Evolutionary conservation across 106 monocot species (phyloP).

Genomic region (Gastrodia elata): DNA sequence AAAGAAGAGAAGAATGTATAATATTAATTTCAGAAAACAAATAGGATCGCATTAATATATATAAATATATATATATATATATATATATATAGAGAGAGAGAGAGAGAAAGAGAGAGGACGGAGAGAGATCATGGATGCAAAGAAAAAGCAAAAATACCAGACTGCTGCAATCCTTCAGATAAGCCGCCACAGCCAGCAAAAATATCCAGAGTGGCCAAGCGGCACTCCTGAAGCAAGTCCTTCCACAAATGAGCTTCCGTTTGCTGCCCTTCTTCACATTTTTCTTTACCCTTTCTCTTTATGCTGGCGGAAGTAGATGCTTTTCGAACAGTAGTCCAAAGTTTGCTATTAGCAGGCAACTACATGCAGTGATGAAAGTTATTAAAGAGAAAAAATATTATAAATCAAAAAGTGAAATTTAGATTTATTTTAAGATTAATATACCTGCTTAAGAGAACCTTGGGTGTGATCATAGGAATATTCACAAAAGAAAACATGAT

Average conservation of each 20-base stretch:
- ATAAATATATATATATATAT: too few species aligned
- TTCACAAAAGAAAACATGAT: conserved; percentile 88
- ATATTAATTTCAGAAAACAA: background rate
- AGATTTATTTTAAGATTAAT: background rate
- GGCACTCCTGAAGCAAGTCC: conserved; percentile 31
- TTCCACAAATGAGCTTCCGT: conserved; percentile 21
- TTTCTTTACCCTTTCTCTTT: conserved; percentile 80
- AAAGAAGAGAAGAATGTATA: background rate
- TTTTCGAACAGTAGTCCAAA: conserved; percentile 21
- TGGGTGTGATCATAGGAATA: conserved; percentile 57
- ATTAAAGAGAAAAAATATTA: conserved; percentile 4
- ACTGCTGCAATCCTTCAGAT: conserved; percentile 83
- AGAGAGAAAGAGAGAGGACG: too few species aligned
- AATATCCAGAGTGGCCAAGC: conserved; percentile 82
- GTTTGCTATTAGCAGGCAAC: conserved; percentile 66
- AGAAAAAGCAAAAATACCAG: conserved; percentile 36
- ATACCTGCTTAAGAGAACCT: conserved; percentile 87
- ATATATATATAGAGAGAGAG: too few species aligned
- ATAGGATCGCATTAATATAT: background rate
- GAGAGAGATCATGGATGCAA: too few species aligned
- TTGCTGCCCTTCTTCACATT: conserved; percentile 47
- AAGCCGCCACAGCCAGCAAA: conserved; percentile 99
- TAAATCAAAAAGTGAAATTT: background rate
- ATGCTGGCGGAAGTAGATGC: conserved; percentile 14
- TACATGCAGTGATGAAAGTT: conserved; percentile 19